These are phyloP conservation scores for Lactarius hengduanensis DNA, from an alignment of 768 basidiomycete species.

Conservation along the genomic window DNA sequence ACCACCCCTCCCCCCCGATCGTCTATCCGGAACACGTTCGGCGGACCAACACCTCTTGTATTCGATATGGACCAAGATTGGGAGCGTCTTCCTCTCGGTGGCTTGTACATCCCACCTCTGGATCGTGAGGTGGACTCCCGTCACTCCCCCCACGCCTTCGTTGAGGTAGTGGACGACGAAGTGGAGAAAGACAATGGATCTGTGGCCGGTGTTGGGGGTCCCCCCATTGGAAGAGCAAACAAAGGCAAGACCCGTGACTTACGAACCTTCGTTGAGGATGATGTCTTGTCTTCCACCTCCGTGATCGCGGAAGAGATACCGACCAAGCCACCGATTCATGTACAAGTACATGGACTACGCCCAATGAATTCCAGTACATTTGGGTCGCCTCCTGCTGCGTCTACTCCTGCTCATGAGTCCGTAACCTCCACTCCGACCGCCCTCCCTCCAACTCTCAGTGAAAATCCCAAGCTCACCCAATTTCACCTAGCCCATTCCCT, in stretches of 20 bases:
- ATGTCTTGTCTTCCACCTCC: slow-evolving; percentile 44
- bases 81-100: slow-evolving; percentile 53
- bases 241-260: slow-evolving; percentile 35
- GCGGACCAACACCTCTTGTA: slow-evolving; percentile 46
- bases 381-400: slow-evolving; percentile 20
- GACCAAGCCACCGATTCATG: slow-evolving; percentile 61
- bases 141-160: slow-evolving; percentile 65
- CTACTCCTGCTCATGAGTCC: slow-evolving; percentile 25
- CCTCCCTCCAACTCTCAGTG: slow-evolving; percentile 2
- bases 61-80: slow-evolving; percentile 58
- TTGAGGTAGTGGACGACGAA: slow-evolving; percentile 54
- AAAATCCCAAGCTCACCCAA: background rate
- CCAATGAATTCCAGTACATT: slow-evolving; percentile 26
- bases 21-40: slow-evolving; percentile 59
- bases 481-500: slow-evolving; percentile 31
- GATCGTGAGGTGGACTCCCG: slow-evolving; percentile 38
- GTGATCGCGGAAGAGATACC: slow-evolving; percentile 42
- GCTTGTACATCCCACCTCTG: slow-evolving; percentile 39
- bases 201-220: background rate
- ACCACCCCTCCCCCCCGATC: slow-evolving; percentile 37
- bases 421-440: slow-evolving; percentile 18
- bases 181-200: slow-evolving; percentile 27
- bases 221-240: slow-evolving; percentile 50
- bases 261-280: slow-evolving; percentile 36
- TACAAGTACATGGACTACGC: slow-evolving; percentile 39